Evolutionary conservation across 2,329 filamentous ascomycete species (phyloP), one percentile per base, ranked within the genome.

Genomic region (Colletotrichum trifolii): DNA sequence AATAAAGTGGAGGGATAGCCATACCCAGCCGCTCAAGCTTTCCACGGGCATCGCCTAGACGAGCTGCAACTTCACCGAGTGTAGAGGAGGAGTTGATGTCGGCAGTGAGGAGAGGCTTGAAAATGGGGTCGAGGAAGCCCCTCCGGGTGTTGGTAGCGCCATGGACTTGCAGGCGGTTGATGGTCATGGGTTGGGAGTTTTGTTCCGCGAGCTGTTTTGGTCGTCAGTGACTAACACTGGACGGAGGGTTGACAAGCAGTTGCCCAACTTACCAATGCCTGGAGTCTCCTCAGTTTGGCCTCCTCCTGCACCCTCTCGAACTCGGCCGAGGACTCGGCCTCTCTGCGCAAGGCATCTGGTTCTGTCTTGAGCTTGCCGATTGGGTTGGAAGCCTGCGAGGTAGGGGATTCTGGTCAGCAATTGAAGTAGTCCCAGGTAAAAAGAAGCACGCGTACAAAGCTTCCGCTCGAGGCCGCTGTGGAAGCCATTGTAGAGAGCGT

Each of bases 141-240:
- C 87, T 87, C 68, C 96, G 88, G n/a, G 95, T 97, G 74, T 96
- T 89, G 66, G 86, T 85, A 48, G 93, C 93, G 74, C 94, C 92
- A 67, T 96, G 87, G 66, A 99, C 84, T 71, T 91, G 89, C 74
- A 99, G 87, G 48, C 93, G 92, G 71, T 92, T 92, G 75, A 99
- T 90, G 12, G 93, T 93, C 72, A 96, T 92, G 45, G 96, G 95
- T 87, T 70, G 69, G 53, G 60, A 71, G 60, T 56, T 69, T 49
- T 66, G 64, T 34, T 66, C 55, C 38, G 59, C 59, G 40, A 67
- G 49, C 57, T 67, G 17, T 47, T n/a, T 10, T 45, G 50, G 17
- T 60, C 46, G 36, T 69, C 68, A 54, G 66, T 48, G 25, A 34
- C 10, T 33, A 12, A n/a, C 12, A 3, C 7, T 8, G 10, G 4